Base-by-base conservation (phyloP, 441 rosid species). In the Codiaeum variegatum region DNA sequence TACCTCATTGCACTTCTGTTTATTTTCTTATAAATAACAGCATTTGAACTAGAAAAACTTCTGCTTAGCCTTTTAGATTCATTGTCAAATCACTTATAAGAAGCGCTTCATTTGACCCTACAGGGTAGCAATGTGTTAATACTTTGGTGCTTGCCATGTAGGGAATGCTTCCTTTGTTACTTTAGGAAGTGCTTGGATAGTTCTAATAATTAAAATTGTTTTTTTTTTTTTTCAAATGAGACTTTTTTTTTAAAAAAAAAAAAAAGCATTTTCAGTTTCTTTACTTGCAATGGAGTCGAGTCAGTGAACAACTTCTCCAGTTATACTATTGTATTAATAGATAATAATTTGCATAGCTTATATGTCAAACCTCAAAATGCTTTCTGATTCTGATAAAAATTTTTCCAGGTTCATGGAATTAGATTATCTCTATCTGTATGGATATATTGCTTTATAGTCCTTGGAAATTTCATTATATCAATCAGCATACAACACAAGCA, bases 401-500 rank as follows among this genome's bases (percentile, higher is more conserved):
- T 12, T 64, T 67, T 75, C 81, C 88, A 85, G 87, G 78, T 73
- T 19, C 69, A 23, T 10, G 66, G 70, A 65, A 29, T 59, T 21
- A 67, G 66, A 54, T 32, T 55, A 16, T 66, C 67, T 68, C 12
- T 47, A 6, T 47, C 44, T 24, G 18, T 72, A 36, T 52, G 42
- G n/a, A 0, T 46, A 18, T 73, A 44, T 70, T 36, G 85, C 21
- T 40, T 78, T 32, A 2, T 75, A 15, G 55, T 81, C 29, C 34
- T 86, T 38, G 78, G 73, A 61, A 34, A 75, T 18, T 74, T 73
- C 64, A 34, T 83, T 47, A 24, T 75, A 10, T 70, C 75, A 12
- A 51, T 64, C 71, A 59, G 11, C n/a, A 19, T 49, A 11, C 58
- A 51, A 12, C 44, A 58, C 6, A 1, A 32, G 29, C 74, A 59